A percentile compares a stretch with the other conserved stretches of the same genome.
Evolutionary conservation across 805 yeast genomes (phyloP).

Genomic region (Candida lessepsii): DNA sequence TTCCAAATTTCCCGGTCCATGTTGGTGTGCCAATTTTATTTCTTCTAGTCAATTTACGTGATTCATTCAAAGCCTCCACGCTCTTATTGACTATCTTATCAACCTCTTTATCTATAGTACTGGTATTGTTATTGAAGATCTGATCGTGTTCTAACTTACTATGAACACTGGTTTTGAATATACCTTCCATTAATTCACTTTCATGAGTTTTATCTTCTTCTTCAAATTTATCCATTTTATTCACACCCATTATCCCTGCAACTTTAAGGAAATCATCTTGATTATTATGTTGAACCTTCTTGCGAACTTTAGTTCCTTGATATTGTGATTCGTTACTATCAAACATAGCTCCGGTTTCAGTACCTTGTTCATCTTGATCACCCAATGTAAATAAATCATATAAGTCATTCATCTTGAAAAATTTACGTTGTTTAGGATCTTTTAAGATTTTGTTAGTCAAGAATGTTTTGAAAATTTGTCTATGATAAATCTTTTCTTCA

Average conservation of each 20-base stretch:
- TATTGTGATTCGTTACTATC: slow-evolving; percentile 4
- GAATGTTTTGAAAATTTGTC: slow-evolving; percentile 95
- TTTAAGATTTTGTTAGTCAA: slow-evolving; percentile 89
- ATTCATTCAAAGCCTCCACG: slow-evolving; percentile 55
- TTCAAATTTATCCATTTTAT: slow-evolving; percentile 62
- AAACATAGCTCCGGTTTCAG: slow-evolving; percentile 37
- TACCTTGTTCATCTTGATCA: slow-evolving; percentile 63
- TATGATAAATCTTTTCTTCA: slow-evolving; percentile 94
- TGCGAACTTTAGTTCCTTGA: slow-evolving; percentile 2
- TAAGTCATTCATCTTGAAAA: slow-evolving; percentile 87
- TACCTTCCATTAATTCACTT: slow-evolving; percentile 66
- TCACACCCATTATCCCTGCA: slow-evolving; percentile 66
- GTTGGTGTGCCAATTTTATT: slow-evolving; percentile 78
- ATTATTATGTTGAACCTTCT: slow-evolving; percentile 28
- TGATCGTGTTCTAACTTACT: slow-evolving; percentile 78
- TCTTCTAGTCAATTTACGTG: slow-evolving; percentile 51
- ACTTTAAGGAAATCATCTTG: slow-evolving; percentile 70
- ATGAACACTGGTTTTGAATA: slow-evolving; percentile 64
- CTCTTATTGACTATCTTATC: slow-evolving; percentile 52
- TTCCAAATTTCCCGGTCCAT: slow-evolving; percentile 93
- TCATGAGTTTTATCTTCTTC: slow-evolving; percentile 48
- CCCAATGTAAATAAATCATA: slow-evolving; percentile 88
- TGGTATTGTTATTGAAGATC: slow-evolving; percentile 50
- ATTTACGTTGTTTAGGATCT: slow-evolving; percentile 92
- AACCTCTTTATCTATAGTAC: slow-evolving; percentile 64